These are phyloP conservation scores for Saccharomyces hybrid DNA, from an alignment of 1,139 yeast genomes.

Conservation along the genomic window DNA sequence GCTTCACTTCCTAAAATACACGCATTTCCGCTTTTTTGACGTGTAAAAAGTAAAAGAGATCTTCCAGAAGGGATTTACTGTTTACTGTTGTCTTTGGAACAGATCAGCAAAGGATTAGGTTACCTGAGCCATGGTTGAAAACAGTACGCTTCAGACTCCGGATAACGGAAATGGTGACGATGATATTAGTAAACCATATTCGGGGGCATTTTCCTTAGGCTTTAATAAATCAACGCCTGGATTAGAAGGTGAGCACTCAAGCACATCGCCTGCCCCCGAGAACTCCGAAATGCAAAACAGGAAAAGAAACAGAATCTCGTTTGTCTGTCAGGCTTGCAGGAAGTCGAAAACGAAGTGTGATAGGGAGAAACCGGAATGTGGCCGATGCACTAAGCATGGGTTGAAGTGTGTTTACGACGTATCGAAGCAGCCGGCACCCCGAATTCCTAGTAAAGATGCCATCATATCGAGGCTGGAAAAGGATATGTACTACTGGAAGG, in stretches of 20 bases:
- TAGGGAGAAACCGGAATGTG: slow-evolving; percentile 22
- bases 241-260: neutral
- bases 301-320: slow-evolving; percentile 23
- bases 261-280: slow-evolving; percentile 2
- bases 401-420: slow-evolving; percentile 23
- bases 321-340: slow-evolving; percentile 25
- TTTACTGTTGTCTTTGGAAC: neutral
- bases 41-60: neutral
- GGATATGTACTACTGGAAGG: slow-evolving; percentile 25
- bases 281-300: slow-evolving; percentile 6
- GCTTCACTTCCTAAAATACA: neutral
- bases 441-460: slow-evolving; percentile 27
- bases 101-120: neutral
- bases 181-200: neutral
- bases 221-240: neutral
- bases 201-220: neutral
- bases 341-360: slow-evolving; percentile 26
- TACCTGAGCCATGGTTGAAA: neutral
- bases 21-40: slow-evolving; percentile 1
- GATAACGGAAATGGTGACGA: neutral
- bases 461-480: slow-evolving; percentile 20
- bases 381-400: slow-evolving; percentile 19
- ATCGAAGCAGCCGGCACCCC: slow-evolving; percentile 22
- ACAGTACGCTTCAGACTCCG: neutral
- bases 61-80: neutral